Conservation (phyloP, 2,329 filamentous ascomycete species). For the Chalaropsis ovoidea region DNA sequence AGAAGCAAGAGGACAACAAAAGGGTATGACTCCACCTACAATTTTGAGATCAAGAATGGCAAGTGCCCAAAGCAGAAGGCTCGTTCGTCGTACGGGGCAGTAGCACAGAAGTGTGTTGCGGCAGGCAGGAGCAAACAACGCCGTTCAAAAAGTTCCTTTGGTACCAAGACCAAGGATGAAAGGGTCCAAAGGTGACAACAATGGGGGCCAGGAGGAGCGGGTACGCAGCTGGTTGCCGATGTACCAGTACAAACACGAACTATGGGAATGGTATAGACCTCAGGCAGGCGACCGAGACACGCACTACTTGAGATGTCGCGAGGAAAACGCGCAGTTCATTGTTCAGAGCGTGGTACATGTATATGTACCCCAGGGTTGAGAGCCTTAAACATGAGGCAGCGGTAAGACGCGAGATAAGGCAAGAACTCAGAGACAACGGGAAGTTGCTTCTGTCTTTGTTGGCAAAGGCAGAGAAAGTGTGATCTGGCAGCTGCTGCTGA, state of each 20-base stretch:
- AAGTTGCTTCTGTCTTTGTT: not conserved
- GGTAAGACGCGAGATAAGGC: not conserved
- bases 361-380: too few species aligned
- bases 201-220: not conserved
- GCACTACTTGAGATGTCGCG: not conserved
- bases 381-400: not conserved
- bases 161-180: not conserved
- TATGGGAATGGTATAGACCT: not conserved
- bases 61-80: conserved; percentile 2
- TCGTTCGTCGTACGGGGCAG: not conserved
- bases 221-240: not conserved
- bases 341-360: too few species aligned
- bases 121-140: conserved; percentile 5
- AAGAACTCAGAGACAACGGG: not conserved
- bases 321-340: too few species aligned
- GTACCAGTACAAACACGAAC: not conserved
- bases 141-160: not conserved
- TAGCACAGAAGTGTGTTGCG: not conserved
- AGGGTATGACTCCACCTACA: not conserved
- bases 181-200: not conserved
- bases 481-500: not conserved
- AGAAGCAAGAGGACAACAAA: conserved; percentile 1
- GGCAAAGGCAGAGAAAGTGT: not conserved
- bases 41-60: not conserved
- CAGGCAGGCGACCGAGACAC: not conserved